These are phyloP conservation scores for Coemansia sp. DNA, from an alignment of 192 early-diverging fungal genomes.

Conservation along the genomic window DNA sequence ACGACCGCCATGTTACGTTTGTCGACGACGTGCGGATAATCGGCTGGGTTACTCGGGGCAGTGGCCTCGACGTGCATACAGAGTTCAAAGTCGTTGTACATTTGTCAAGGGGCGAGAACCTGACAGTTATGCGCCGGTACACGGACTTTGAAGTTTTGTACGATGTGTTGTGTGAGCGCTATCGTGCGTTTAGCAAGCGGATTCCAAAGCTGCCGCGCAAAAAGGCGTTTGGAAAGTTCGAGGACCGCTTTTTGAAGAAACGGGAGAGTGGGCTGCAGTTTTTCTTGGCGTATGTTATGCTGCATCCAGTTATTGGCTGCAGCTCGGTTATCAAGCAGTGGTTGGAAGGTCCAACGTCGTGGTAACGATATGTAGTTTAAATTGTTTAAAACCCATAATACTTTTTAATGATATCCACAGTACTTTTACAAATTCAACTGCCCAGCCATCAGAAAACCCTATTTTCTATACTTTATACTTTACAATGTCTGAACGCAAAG, in stretches of 20 bases:
- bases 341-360: constrained; percentile 21
- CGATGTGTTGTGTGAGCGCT: constrained; percentile 35
- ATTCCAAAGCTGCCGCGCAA: constrained; percentile 48
- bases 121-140: constrained; percentile 48
- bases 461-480: background rate
- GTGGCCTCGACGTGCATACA: constrained; percentile 47
- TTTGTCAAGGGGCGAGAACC: constrained; percentile 27
- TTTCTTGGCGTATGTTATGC: constrained; percentile 50
- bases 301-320: constrained; percentile 54
- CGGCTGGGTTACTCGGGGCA: constrained; percentile 44
- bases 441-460: too few relatives aligned
- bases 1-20: constrained; percentile 14
- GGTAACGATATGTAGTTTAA: constrained; percentile 2
- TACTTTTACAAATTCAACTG: too few relatives aligned
- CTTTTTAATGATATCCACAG: background rate
- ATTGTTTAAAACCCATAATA: background rate
- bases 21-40: constrained; percentile 50
- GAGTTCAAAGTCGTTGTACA: constrained; percentile 49
- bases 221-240: constrained; percentile 53
- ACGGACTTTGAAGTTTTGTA: constrained; percentile 49
- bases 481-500: constrained; percentile 89
- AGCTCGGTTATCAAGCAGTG: constrained; percentile 42
- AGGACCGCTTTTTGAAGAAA: constrained; percentile 46
- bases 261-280: constrained; percentile 54
- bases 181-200: constrained; percentile 36